Conservation (phyloP, 108 stramenopile species). For the Aurantiochytrium sp. region DNA sequence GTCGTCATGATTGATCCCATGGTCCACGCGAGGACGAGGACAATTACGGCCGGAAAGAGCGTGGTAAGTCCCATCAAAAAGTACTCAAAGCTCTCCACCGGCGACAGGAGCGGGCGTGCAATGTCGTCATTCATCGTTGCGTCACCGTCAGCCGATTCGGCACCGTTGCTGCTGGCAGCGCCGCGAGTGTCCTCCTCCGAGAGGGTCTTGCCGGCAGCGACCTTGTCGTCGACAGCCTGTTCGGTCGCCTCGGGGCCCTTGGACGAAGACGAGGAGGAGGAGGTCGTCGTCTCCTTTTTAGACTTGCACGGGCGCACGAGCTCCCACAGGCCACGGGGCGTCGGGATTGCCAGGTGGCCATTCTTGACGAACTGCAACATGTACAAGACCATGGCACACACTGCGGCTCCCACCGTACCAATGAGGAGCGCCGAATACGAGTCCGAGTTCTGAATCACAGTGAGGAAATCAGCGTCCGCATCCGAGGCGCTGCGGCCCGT, state of each 20-base stretch:
- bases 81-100: conserved; percentile 36
- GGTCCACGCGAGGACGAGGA: conserved; percentile 55
- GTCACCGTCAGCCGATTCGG: neutral
- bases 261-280: too few species aligned
- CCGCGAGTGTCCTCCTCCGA: neutral
- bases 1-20: conserved; percentile 51
- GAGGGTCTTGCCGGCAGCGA: neutral
- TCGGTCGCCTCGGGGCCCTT: neutral
- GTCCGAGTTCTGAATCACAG: conserved; percentile 50
- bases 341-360: neutral
- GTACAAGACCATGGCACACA: conserved; percentile 45
- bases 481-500: conserved; percentile 40
- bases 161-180: neutral
- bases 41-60: conserved; percentile 40
- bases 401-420: conserved; percentile 49
- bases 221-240: neutral
- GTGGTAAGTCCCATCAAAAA: conserved; percentile 46
- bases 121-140: neutral
- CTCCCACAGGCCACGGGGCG: neutral
- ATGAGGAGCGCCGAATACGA: conserved; percentile 55
- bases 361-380: conserved; percentile 45
- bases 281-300: neutral
- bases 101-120: conserved; percentile 24
- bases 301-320: neutral
- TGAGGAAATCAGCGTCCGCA: conserved; percentile 38